Evolutionary conservation across 2,329 filamentous ascomycete genomes (phyloP), one percentile per base, ranked within the genome.

Genomic region (Aspergillus eucalypticola): DNA sequence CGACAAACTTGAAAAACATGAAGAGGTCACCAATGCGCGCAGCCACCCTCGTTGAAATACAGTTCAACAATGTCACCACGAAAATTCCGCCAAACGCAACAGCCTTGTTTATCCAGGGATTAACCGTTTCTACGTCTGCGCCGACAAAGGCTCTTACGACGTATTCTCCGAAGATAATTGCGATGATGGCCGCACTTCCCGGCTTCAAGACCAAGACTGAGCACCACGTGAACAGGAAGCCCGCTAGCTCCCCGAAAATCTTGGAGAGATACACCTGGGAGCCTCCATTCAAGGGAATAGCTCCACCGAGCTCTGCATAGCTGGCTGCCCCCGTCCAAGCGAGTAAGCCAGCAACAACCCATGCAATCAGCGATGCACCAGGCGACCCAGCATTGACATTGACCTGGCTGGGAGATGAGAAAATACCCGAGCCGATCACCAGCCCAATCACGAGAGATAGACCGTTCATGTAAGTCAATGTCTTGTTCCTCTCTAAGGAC

Each of bases 131-230:
- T 2, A 90, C 90, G 60, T 96, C 91, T n/a, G 92, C 88, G 8
- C 93, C 93, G 60, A 96, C 89, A 46, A 90, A 84, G 13, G 92
- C 93, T 50, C 92, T 85, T 56, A 97, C 91, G n/a, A 96, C 81
- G 73, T 99, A 99, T 78, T 99, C 95, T 46, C 95, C 95, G 82
- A 98, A 97, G 71, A 99, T 97, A 67, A 99, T 97, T 66, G 94
- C 86, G 65, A 99, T 92, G 72, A 99, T 99, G 63, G 95, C 95
- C 8, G 92, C 89, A 41, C 91, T 90, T 2, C 95, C 95, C 0
- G 95, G 95, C 78, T 97, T 98, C 63, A 99, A 81, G 11, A 99
- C 95, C 61, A 95, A 85, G 15, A 98, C 92, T 0, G 95, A 93
- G 54, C 91, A 92, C 95, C 95, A 99, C 2, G 93, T 96, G 76